Percentiles rank a stretch among this genome's conserved stretches.
phyloP scores from a whole-genome alignment of 176 grass and related monocot species.

The Rhynchospora breviuscula region DNA sequence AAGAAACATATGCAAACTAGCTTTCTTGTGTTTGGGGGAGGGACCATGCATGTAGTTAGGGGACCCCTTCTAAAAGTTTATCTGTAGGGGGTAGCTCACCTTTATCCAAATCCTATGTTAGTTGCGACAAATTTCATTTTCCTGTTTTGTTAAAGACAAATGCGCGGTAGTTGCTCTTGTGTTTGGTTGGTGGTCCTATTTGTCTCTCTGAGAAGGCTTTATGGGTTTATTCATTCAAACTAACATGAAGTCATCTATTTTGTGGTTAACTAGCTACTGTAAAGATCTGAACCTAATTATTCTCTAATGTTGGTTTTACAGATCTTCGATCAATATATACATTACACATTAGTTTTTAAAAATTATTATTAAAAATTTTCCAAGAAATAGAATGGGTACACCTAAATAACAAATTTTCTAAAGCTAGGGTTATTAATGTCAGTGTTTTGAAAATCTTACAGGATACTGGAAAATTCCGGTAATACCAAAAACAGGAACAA shows the following conservation, averaged over 20 bases:
- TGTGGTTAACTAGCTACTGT: neutral
- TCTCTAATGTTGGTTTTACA: neutral
- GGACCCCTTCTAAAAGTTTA: neutral
- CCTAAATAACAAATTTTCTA: neutral
- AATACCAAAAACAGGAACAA: too few species aligned
- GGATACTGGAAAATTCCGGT: too few species aligned
- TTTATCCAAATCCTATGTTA: neutral
- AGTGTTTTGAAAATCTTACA: too few species aligned
- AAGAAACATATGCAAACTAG: neutral
- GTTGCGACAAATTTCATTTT: neutral
- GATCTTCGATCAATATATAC: neutral
- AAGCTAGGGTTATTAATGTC: neutral
- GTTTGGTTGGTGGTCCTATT: neutral
- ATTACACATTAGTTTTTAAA: neutral
- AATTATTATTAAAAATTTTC: neutral
- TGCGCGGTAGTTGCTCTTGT: neutral
- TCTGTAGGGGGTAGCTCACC: slow-evolving; percentile 4
- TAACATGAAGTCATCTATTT: neutral
- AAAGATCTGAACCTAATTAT: too few species aligned
- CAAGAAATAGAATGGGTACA: neutral
- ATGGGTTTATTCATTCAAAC: neutral
- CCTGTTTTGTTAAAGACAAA: neutral
- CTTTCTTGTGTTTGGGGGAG: neutral
- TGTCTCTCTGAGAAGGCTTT: neutral
- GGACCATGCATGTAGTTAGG: neutral